Evolutionary conservation across 139 green algal genomes (phyloP), one percentile per base, ranked within the genome.

Genomic region (Haematococcus lacustris): DNA sequence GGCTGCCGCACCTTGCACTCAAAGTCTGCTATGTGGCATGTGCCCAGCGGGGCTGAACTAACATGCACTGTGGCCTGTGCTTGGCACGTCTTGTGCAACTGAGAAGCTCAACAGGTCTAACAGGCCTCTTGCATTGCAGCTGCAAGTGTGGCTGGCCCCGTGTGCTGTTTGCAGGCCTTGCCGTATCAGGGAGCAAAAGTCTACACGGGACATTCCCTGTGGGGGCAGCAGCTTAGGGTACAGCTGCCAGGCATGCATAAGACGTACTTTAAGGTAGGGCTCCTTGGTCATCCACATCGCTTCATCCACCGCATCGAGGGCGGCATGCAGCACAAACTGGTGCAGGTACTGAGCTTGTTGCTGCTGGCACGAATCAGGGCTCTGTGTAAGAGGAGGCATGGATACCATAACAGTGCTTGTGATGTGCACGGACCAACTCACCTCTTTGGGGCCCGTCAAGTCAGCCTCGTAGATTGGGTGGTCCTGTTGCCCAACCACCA

Each of bases 311-410:
- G 92, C 86, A 65, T 99, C 95, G 47, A 98, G 78, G 0, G 95
- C 80, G 0, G 93, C 91, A 66, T 98, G 94, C 62, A 98, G 73
- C 3, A 99, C 92, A 83, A 99, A 98, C 70, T 98, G 90, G 74
- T 98, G 92, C 30, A 98, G 80, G 78, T 99, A 97, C 61, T 95
- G 86, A 1, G 92, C 84, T 50, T 97, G 89, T 75, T 95, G 88
- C 77, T 93, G 77, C 38, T 47, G 6, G 62, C 3, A 65, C 66
- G 30, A 64, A 47, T 43, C 37, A 70, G 21, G 0, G 51, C 33
- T 13, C 35, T 68, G 26, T 2, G 68, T 50, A 53, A 53, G 43
- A 9, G 43, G 43, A 9, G 43, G 43, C 43, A 53, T 17, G 4
- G 53, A 35, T 21, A 23, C 17, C 32, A 6, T 32, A n/a, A n/a